Evolutionary conservation across 176 grass and related monocot species (phyloP).

Genomic region (Themeda triandra): DNA sequence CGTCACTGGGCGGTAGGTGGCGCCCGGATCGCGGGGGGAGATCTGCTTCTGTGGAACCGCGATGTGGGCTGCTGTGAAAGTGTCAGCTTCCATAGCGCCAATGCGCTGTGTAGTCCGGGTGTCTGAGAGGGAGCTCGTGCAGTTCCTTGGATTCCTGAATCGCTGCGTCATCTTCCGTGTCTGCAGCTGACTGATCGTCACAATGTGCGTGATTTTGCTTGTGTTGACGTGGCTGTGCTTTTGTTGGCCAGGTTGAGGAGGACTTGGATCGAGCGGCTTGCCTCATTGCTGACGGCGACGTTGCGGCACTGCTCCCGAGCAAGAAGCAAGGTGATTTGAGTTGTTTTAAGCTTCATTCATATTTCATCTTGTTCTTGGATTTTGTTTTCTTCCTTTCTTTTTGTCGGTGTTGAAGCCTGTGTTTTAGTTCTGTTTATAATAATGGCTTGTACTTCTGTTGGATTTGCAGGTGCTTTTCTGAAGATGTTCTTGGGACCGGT

Average conservation of each 20-base stretch:
- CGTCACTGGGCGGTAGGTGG: neutral
- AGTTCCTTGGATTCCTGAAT: neutral
- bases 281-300: constrained; percentile 68
- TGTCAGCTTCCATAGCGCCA: neutral
- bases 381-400: neutral
- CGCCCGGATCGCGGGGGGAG: constrained; percentile 35
- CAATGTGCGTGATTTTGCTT: constrained; percentile 10
- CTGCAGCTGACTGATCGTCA: neutral
- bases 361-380: neutral
- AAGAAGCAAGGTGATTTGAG: constrained; percentile 59
- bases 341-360: neutral
- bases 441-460: neutral
- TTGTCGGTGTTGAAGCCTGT: neutral
- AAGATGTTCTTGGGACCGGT: constrained; percentile 89
- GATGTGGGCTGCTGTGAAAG: constrained; percentile 13
- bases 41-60: constrained; percentile 23
- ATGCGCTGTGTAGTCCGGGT: neutral
- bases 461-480: constrained; percentile 59
- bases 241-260: constrained; percentile 66
- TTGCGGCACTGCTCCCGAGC: constrained; percentile 63
- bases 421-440: neutral
- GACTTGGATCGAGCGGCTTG: constrained; percentile 75
- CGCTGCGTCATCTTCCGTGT: neutral
- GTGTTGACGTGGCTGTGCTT: constrained; percentile 17
- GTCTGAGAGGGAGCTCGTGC: neutral